Conservation (phyloP, 768 basidiomycete species). For the Rhodotorula sphaerocarpa region DNA sequence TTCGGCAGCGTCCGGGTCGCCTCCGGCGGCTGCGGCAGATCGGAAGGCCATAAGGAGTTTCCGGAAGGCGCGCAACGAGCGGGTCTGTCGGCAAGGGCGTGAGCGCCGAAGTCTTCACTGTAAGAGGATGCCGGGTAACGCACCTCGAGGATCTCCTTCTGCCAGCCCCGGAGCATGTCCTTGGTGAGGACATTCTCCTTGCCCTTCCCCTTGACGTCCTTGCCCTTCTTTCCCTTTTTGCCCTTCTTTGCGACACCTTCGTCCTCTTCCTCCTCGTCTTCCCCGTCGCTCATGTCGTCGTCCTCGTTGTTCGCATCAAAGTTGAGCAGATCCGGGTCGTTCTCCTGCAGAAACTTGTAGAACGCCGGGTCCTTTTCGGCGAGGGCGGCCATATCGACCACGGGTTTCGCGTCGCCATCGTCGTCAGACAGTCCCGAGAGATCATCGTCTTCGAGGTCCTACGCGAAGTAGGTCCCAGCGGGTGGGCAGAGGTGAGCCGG, state of each 20-base stretch:
- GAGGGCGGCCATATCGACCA: conserved; percentile 73
- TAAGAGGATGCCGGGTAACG: conserved; percentile 24
- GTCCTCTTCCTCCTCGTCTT: conserved; percentile 48
- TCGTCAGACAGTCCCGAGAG: conserved; percentile 37
- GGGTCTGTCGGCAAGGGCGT: conserved; percentile 55
- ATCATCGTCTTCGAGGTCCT: conserved; percentile 35
- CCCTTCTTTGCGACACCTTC: conserved; percentile 44
- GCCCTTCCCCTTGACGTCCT: conserved; percentile 37
- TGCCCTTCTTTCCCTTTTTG: conserved; percentile 48
- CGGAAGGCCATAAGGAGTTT: conserved; percentile 84
- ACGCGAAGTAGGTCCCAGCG: neutral
- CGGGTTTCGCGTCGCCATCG: conserved; percentile 62
- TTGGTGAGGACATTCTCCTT: conserved; percentile 55
- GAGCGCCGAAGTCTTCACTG: neutral
- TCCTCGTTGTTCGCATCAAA: conserved; percentile 53
- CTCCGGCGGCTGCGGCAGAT: conserved; percentile 80
- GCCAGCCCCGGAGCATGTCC: conserved; percentile 69
- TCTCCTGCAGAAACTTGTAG: conserved; percentile 93
- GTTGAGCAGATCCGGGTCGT: conserved; percentile 80
- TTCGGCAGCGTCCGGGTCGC: conserved; percentile 62
- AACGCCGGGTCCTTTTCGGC: conserved; percentile 98
- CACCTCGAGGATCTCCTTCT: conserved; percentile 78
- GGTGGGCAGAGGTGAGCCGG: conserved; percentile 59
- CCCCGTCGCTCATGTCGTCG: conserved; percentile 46
- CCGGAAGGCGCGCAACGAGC: conserved; percentile 71